Percentiles rank a stretch among this genome's conserved stretches.
phyloP scores from a whole-genome alignment of 1,284 basidiomycete species.

The Cystobasidium slooffiae region DNA sequence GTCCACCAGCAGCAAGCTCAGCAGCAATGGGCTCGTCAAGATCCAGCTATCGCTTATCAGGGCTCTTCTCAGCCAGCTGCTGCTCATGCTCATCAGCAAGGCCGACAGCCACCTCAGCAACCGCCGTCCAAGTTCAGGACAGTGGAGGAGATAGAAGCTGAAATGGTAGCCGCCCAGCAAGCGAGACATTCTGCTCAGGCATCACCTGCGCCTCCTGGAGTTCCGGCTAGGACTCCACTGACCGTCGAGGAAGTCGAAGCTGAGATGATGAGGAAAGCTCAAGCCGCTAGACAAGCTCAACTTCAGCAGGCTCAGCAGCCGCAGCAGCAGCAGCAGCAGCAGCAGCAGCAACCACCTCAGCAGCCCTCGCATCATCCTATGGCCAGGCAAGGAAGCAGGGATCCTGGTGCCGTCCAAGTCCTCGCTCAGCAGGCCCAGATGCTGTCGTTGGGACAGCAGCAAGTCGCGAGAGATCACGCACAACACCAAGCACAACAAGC shows the following conservation, averaged over 20 bases:
- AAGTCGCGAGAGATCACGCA: not conserved
- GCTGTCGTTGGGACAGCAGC: constrained; percentile 27
- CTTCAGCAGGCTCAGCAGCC: constrained; percentile 1
- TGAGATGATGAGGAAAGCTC: constrained; percentile 55
- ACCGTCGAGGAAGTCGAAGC: constrained; percentile 58
- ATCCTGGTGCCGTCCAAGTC: constrained; percentile 6
- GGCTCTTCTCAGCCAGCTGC: constrained; percentile 56
- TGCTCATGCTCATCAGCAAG: constrained; percentile 38
- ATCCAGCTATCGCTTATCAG: constrained; percentile 55
- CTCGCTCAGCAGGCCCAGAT: constrained; percentile 35
- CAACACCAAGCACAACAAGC: not conserved
- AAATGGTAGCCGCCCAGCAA: constrained; percentile 65
- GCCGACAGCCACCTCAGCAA: constrained; percentile 55
- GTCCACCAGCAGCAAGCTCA: constrained; percentile 26
- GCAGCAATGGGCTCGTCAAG: constrained; percentile 48
- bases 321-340: not conserved
- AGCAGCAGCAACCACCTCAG: constrained; percentile 1
- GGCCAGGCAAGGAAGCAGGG: constrained; percentile 21
- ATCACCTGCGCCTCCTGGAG: constrained; percentile 35
- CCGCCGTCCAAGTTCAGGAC: constrained; percentile 59
- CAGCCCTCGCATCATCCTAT: not conserved
- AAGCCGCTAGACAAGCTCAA: constrained; percentile 54
- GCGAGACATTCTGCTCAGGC: constrained; percentile 8
- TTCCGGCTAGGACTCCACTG: constrained; percentile 7
- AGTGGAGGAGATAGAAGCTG: constrained; percentile 90